Evolutionary conservation across 805 yeast genomes (phyloP), one percentile per base, ranked within the genome.

Genomic region (Candida andamanensis): DNA sequence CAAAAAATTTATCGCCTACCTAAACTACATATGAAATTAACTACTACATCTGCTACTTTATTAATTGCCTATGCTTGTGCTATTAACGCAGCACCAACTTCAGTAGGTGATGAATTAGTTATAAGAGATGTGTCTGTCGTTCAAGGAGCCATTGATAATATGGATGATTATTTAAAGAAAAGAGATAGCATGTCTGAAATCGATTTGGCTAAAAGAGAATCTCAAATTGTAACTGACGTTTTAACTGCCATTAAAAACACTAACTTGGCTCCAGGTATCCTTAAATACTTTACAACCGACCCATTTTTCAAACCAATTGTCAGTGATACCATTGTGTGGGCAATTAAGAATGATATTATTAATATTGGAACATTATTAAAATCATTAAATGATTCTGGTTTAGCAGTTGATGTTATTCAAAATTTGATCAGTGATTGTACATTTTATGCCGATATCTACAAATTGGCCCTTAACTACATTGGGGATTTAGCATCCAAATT

Each of bases 341-440:
- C 54, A 29, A 47, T 64, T 37, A 55, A 62, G 42, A 45, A 48
- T 35, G 63, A 61, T 39, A 18, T 40, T 24, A 46, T 64, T 28
- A 52, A 62, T 28, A 39, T 64, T 36, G 46, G 50, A 33, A 60
- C 68, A 6, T 60, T 64, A 42, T 52, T 63, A 39, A 59, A 49
- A 24, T 55, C 67, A 18, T 57, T 64, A 44, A 57, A 55, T 39
- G 63, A 64, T 33, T 63, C 69, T 23, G 71, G 71, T 24, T 57
- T 64, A 39, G 66, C 66, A 24, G 56, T 46, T 22, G 47, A 44
- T 14, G 63, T 63, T 29, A 60, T 64, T 35, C 38, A 58, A 33
- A 50, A 49, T 44, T 44, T 64, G 36, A 56, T 64, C 42, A 41
- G 37, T 32, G 58, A 64, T 46, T 64, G 71, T 54, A 31, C 45